These are phyloP conservation scores for Ceratocystis cacaofunesta DNA, from an alignment of 2,329 filamentous ascomycete genomes.

Conservation along the genomic window DNA sequence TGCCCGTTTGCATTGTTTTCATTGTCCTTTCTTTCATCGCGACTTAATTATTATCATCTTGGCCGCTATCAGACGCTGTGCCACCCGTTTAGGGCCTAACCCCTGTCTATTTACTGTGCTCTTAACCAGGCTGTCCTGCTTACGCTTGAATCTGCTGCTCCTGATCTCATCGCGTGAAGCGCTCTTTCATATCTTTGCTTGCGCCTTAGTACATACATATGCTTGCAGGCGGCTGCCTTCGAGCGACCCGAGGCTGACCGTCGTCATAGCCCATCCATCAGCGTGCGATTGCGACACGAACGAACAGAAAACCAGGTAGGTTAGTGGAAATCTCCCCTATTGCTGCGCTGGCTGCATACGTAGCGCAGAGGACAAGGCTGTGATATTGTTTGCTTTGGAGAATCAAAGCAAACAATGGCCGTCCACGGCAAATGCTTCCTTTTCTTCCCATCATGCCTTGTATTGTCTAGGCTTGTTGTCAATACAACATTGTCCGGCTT, in stretches of 20 bases:
- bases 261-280: not conserved
- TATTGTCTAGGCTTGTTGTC: not conserved
- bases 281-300: not conserved
- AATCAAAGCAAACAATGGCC: not conserved
- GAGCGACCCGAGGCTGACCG: not conserved
- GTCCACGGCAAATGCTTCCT: constrained; percentile 2
- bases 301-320: not conserved
- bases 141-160: not conserved
- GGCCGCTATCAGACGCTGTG: not conserved
- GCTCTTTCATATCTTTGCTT: not conserved
- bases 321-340: not conserved
- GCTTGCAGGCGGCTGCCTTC: not conserved
- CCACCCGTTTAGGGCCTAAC: not conserved
- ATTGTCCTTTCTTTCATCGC: not conserved
- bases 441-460: not conserved
- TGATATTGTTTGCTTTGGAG: not conserved
- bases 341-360: not conserved
- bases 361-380: not conserved
- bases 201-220: not conserved
- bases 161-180: not conserved
- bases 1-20: not conserved
- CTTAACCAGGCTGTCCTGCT: not conserved
- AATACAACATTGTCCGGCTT: not conserved
- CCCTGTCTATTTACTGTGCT: not conserved
- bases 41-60: not conserved